Evolutionary conservation across 1,284 basidiomycete species (phyloP), one percentile per base, ranked within the genome.

Genomic region (Dichomitus squalens): DNA sequence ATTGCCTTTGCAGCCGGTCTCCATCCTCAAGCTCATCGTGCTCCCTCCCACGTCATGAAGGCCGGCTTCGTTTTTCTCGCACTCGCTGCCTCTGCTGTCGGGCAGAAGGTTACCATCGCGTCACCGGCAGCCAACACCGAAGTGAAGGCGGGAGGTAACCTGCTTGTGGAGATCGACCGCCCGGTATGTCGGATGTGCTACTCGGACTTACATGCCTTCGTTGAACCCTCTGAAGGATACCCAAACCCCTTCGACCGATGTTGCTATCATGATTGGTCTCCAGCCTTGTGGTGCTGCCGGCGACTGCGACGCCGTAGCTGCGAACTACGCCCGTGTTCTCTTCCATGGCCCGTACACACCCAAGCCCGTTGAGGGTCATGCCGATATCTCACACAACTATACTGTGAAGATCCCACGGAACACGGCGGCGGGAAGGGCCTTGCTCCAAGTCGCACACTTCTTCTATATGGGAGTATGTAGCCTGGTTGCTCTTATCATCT

Each of bases 1-100:
- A 16, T 14, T 14, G 21, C n/a, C 25, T 6, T 21, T 6, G 25
- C 25, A 11, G 43, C 27, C 12, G 7, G 5, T n/a, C 12, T 33
- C 1, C 27, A 14, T 11, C 18, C 18, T 20, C 29, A 1, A 5
- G 8, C 9, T 2, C 27, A 20, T 7, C 41, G 23, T 16, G 3
- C n/a, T 20, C 8, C 16, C 16, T 16, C 18, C 44, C 8, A 21
- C 29, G 12, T 14, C n/a, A 59, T 48, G 53, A 55, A 43, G 49
- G 9, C 49, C 20, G 48, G 53, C 53, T 41, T 44, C 44, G 23
- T 44, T 14, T 55, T 61, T 20, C 49, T 38, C 9, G 49, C 36
- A 8, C 49, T 50, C 27, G 51, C 29, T n/a, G 39, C 36, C 11
- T 38, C 49, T 16, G 49, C 49, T 23, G 35, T 31, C 16, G 49